A percentile compares a stretch with the other conserved stretches of the same genome.
These are phyloP conservation scores for Nectriaceae sp. DNA, from an alignment of 2,329 filamentous ascomycete genomes.

Conservation along the genomic window DNA sequence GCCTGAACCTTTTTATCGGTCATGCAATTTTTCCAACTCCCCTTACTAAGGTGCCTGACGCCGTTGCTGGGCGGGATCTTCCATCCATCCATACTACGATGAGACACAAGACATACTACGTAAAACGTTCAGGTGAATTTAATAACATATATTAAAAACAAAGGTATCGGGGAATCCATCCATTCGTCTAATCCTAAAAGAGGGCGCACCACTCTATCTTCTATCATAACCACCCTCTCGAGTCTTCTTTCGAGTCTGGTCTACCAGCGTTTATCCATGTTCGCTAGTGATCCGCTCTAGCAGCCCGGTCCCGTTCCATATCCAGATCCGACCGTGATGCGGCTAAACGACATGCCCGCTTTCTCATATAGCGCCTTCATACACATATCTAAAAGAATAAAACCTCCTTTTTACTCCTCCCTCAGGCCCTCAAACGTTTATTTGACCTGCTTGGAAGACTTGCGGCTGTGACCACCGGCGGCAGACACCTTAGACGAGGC, in stretches of 20 bases:
- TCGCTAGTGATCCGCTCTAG: constrained; percentile 22
- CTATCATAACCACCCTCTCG: constrained; percentile 21
- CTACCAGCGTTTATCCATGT: too few species aligned
- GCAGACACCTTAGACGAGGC: constrained; percentile 33
- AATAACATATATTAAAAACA: too few species aligned
- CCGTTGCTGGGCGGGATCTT: too few species aligned
- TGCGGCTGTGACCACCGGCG: constrained; percentile 32
- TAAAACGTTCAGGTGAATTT: too few species aligned
- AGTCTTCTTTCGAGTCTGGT: too few species aligned
- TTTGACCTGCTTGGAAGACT: constrained; percentile 36
- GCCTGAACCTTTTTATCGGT: too few species aligned
- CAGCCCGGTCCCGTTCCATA: constrained; percentile 26
- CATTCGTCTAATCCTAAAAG: constrained; percentile 30
- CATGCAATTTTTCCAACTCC: too few species aligned
- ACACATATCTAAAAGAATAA: constrained; percentile 16
- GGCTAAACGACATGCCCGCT: constrained; percentile 18
- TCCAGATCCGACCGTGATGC: constrained; percentile 27
- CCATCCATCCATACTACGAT: too few species aligned
- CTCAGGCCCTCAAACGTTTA: constrained; percentile 16
- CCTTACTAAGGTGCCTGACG: too few species aligned
- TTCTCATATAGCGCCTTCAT: constrained; percentile 23
- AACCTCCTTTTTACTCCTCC: neutral
- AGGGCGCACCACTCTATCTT: constrained; percentile 27
- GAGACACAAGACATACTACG: too few species aligned
- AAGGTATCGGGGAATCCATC: constrained; percentile 28